Evolutionary conservation across 2,329 filamentous ascomycete genomes (phyloP).

Genomic region (Neonectria magnoliae): DNA sequence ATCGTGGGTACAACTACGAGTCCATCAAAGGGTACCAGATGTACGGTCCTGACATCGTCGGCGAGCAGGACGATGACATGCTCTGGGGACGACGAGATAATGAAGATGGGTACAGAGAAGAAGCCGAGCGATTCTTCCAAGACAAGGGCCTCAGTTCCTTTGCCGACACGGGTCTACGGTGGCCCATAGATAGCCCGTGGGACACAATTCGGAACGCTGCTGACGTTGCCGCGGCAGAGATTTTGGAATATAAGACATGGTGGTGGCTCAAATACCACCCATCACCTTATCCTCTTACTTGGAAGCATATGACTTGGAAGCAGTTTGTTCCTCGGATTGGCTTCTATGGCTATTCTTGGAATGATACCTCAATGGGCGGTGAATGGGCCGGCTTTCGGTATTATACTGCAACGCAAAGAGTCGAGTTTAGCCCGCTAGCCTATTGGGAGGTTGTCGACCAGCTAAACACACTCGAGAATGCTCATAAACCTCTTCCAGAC

Average conservation of each 20-base stretch:
- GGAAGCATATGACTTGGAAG: too few relatives aligned
- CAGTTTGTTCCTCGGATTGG: not conserved
- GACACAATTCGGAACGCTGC: too few relatives aligned
- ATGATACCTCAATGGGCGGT: not conserved
- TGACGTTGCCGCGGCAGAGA: too few relatives aligned
- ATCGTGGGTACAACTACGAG: not conserved
- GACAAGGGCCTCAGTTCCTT: not conserved
- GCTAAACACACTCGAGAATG: not conserved
- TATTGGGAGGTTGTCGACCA: constrained; percentile 17
- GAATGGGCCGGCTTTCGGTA: constrained; percentile 35
- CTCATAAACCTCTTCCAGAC: not conserved
- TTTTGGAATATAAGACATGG: too few relatives aligned
- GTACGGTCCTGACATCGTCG: not conserved
- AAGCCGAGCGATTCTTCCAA: not conserved
- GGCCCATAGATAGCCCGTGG: too few relatives aligned
- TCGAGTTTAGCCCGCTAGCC: constrained; percentile 24
- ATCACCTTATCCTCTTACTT: too few relatives aligned
- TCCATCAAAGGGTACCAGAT: not conserved
- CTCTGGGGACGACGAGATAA: not conserved
- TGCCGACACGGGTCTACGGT: not conserved
- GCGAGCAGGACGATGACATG: not conserved
- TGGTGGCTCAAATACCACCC: too few relatives aligned
- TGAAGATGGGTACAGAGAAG: not conserved
- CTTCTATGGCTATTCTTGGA: constrained; percentile 3
- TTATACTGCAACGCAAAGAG: not conserved